phyloP scores from a whole-genome alignment of 176 grass and related monocot genomes.

The Musa beccarii region DNA sequence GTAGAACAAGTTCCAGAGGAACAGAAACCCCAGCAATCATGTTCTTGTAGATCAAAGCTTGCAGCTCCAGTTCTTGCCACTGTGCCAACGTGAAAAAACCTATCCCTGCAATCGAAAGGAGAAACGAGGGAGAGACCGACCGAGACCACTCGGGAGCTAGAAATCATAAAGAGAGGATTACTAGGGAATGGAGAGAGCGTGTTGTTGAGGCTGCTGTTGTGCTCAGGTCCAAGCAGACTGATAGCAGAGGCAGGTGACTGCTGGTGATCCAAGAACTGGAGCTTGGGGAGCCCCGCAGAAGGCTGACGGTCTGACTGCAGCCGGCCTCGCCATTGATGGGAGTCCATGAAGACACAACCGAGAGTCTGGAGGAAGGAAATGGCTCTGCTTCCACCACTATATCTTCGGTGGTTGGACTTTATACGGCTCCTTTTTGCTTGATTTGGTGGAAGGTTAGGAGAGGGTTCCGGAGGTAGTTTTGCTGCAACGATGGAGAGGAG shows the following conservation, averaged over 20 bases:
- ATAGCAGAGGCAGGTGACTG: slow-evolving; percentile 2
- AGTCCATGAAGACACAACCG: slow-evolving; percentile 10
- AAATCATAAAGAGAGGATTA: neutral
- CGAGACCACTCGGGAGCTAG: no score
- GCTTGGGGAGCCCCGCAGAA: neutral
- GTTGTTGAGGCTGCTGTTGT: neutral
- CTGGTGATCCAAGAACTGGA: neutral
- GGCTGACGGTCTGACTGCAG: slow-evolving; percentile 9
- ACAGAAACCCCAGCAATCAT: slow-evolving; percentile 19
- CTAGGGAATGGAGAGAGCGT: neutral
- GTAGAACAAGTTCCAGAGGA: slow-evolving; percentile 15
- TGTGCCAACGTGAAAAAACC: slow-evolving; percentile 11
- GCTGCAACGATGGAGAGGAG: neutral
- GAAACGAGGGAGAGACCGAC: neutral
- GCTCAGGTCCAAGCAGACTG: neutral
- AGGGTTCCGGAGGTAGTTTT: neutral
- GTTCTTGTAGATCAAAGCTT: slow-evolving; percentile 26
- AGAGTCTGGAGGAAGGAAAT: neutral
- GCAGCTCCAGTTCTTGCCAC: slow-evolving; percentile 21
- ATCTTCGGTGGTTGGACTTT: neutral
- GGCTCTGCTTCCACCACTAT: neutral
- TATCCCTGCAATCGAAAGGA: neutral
- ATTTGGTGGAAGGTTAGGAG: neutral
- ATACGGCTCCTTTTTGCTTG: neutral
- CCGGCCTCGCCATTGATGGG: slow-evolving; percentile 7